Evolutionary conservation across 2,329 filamentous ascomycete genomes (phyloP).

Genomic region (Albophoma yamanashiensis): DNA sequence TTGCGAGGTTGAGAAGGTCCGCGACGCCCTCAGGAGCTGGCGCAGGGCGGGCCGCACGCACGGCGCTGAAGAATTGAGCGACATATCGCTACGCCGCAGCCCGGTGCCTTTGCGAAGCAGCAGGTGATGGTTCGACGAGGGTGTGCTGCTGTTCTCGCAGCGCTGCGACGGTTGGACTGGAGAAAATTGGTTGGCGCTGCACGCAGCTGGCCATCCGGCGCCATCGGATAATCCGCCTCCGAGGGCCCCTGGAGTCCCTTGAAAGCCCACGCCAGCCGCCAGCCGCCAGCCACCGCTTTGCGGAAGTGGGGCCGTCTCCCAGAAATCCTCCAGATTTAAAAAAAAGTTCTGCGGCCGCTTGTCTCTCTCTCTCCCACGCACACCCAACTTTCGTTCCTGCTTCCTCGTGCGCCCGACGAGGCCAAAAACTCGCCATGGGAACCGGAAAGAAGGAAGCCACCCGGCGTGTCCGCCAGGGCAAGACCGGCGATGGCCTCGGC

Average conservation of each 20-base stretch:
- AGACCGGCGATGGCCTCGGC: slow-evolving; percentile 73
- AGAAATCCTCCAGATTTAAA: not conserved
- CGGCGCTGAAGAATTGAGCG: slow-evolving; percentile 11
- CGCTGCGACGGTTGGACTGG: not conserved
- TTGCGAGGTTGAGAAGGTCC: slow-evolving; percentile 22
- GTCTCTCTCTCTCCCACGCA: not conserved
- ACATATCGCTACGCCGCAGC: slow-evolving; percentile 13
- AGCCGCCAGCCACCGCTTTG: not conserved
- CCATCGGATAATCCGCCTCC: not conserved
- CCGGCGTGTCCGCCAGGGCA: slow-evolving; percentile 76
- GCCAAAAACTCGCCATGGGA: slow-evolving; percentile 51
- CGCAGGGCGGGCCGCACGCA: slow-evolving; percentile 15
- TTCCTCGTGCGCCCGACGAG: slow-evolving; percentile 1
- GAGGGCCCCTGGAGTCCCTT: not conserved
- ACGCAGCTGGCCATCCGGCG: not conserved
- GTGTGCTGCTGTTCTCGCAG: not conserved
- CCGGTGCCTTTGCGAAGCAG: not conserved
- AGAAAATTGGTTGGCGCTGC: not conserved
- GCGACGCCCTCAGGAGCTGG: slow-evolving; percentile 13
- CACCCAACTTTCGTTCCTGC: not conserved
- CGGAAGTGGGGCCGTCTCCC: not conserved
- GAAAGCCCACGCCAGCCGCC: not conserved
- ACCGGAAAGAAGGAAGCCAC: slow-evolving; percentile 83
- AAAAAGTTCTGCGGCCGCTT: not conserved
- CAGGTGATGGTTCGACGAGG: not conserved